Base-by-base conservation (phyloP, 2,329 filamentous ascomycete species). In the Talaromyces sp. region DNA sequence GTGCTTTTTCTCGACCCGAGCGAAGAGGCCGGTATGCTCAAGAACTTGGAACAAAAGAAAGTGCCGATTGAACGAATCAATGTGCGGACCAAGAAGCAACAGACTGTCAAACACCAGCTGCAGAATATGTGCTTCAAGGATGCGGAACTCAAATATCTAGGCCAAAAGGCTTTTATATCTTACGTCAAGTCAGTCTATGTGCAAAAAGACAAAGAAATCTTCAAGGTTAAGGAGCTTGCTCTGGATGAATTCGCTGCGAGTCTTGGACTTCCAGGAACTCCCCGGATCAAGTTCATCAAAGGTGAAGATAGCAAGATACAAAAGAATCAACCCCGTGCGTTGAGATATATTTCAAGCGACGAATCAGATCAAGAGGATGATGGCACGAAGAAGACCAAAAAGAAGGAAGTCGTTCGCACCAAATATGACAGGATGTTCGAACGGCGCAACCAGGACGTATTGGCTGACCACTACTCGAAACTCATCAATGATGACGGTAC, bases 371-470 rank as follows among this genome's bases (percentile, higher is more conserved):
- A 79, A 23, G 79, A 73, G 4, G 77, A 75, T 12, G 78, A 76
- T 52, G 79, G 73, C 12, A 73, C 70, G 10, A 82, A 83, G 69
- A 76, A 74, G 62, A 78, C 81, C 64, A 87, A 85, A 73, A 87
- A 88, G 77, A 88, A 90, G 78, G 81, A 83, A 10, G 85, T 87
- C 68, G 91, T 96, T 18, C 86, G 92, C 64, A 99, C 96, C 34
- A 98, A 96, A 76, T 96, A 96, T 74, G 92, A 99, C 76, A 89
- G 92, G 68, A 98, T 99, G 95, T 97, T 98, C 76, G 94, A 97
- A 80, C 85, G 95, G 64, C 90, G 89, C 68, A 99, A 99, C 76
- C 94, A 98, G 76, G 93, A 97, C 72, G 90, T 99, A 34, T 78
- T 99, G 66, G 93, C 94, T n/a, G 87, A 89, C 61, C 95, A 99